Base-by-base conservation (phyloP, 164 flowering plant species). In the Taxillus chinensis region DNA sequence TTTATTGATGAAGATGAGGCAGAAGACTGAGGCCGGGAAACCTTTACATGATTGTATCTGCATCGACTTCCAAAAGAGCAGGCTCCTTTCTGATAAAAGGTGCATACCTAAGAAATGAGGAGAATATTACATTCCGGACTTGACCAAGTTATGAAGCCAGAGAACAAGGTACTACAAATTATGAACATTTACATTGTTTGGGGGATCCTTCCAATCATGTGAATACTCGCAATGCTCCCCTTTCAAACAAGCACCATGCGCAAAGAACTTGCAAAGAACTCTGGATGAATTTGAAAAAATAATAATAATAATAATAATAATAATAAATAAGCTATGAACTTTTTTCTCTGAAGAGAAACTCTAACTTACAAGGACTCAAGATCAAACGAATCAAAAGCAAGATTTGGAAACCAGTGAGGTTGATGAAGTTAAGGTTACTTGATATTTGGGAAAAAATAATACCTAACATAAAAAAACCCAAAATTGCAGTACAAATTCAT, bases 151-250 rank as follows among this genome's bases (percentile, higher is more conserved):
- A 56, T 55, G 37, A 8, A 37, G 43, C 7, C 39, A 9, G 45
- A 4, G 17, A 54, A 42, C 3, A 55, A 53, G 52, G 15, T 39
- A 38, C 2, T n/a, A 8, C 6, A 55, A 40, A 12, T 40, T 37
- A 60, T 8, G 12, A 49, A 5, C 41, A 8, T 51, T 70, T 80
- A 91, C 98, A 71, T 89, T 89, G 70, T 85, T 87, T 38, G 95
- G 41, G 14, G 87, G 82, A 66, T 72, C 90, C 63, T 74, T 89
- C 91, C 92, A 83, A 66, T 89, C 91, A 81, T 92, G 98, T 13
- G 91, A 83, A 70, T 79, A 92, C 78, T 87, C 96, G 72, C 98
- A 92, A 68, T 79, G 75, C 62, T 92, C 98, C 68, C 98, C 96
- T 79, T 92, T 92, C 39, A 89, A 59, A 69, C 98, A 92, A 63